These are phyloP conservation scores for Paraconiothyrium brasiliense DNA, from an alignment of 2,329 filamentous ascomycete genomes.

Conservation along the genomic window DNA sequence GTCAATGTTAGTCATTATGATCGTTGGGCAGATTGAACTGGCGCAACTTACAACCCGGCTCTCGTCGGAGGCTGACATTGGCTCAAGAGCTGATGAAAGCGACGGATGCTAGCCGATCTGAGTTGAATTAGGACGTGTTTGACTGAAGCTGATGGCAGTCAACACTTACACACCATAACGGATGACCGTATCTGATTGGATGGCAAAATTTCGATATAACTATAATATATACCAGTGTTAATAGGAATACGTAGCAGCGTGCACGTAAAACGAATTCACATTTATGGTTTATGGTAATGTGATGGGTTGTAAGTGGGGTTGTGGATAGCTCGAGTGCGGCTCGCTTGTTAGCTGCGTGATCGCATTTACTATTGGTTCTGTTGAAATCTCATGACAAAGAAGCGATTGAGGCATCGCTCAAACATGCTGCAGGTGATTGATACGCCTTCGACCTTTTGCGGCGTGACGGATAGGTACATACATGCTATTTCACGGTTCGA, in stretches of 20 bases:
- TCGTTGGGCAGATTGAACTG: too few relatives aligned
- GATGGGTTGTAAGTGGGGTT: not conserved
- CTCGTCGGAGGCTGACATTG: conserved; percentile 32
- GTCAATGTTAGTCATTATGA: too few relatives aligned
- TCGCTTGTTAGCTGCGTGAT: not conserved
- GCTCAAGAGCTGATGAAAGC: conserved; percentile 29
- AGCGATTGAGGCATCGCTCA: too few relatives aligned
- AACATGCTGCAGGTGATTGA: too few relatives aligned
- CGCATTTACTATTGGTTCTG: not conserved
- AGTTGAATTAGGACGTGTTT: not conserved
- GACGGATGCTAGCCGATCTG: conserved; percentile 37
- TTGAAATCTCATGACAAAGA: too few relatives aligned
- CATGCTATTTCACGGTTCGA: too few relatives aligned
- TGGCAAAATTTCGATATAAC: conserved; percentile 41
- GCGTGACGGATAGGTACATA: too few relatives aligned
- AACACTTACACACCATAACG: conserved; percentile 12
- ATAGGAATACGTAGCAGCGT: not conserved
- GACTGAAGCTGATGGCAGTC: not conserved
- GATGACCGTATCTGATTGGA: conserved; percentile 11
- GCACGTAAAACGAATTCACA: not conserved
- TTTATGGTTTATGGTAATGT: not conserved
- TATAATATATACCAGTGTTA: not conserved
- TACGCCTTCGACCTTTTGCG: too few relatives aligned
- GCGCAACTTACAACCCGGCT: conserved; percentile 27
- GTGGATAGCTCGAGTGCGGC: not conserved